Evolutionary conservation across 495 filamentous ascomycete species (phyloP).

Genomic region (Aspergillus avenaceus): DNA sequence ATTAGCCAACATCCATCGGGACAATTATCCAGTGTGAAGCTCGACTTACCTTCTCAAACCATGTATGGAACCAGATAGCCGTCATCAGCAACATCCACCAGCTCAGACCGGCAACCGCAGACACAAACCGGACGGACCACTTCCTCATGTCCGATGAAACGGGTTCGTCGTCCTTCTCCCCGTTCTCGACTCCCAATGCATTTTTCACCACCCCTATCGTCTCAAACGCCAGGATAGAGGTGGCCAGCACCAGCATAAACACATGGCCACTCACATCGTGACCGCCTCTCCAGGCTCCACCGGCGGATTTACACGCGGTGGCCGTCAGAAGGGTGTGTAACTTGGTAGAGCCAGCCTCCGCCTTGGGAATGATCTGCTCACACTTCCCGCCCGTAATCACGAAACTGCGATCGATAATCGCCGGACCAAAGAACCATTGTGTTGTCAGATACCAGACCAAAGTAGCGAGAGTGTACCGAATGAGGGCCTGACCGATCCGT

Average conservation of each 20-base stretch:
- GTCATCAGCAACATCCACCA: conserved; percentile 99
- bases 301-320: conserved; percentile 75
- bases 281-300: conserved; percentile 81
- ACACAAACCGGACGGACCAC: conserved; percentile 48
- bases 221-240: conserved; percentile 76
- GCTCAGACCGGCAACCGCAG: conserved; percentile 51
- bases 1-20: not conserved
- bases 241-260: conserved; percentile 82
- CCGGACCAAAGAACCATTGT: conserved; percentile 93
- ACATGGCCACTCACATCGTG: conserved; percentile 95
- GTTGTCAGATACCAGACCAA: conserved; percentile 74
- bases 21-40: not conserved
- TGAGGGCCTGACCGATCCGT: conserved; percentile 40
- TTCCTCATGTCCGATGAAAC: conserved; percentile 29
- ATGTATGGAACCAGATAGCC: conserved; percentile 94
- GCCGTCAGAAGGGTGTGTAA: conserved; percentile 58
- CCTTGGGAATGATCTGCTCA: conserved; percentile 35
- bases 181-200: conserved; percentile 9
- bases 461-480: conserved; percentile 70
- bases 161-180: conserved; percentile 47
- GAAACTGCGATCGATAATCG: conserved; percentile 85
- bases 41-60: conserved; percentile 84
- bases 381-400: conserved; percentile 78
- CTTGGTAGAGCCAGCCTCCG: conserved; percentile 21
- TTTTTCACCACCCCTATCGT: conserved; percentile 56